phyloP scores from a whole-genome alignment of 306 rosid genomes.

The Phaseolus lunatus region DNA sequence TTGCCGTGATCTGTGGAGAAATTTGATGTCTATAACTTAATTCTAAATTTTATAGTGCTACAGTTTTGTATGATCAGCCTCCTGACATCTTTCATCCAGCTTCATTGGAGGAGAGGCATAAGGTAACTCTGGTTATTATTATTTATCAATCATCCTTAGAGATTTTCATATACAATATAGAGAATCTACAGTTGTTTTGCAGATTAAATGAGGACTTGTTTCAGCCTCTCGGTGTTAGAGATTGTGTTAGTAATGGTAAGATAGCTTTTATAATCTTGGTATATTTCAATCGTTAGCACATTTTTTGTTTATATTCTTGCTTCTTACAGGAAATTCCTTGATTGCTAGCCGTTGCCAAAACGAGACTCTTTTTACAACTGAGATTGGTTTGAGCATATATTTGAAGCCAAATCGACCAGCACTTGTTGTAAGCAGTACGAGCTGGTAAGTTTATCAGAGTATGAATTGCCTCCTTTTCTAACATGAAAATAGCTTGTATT shows the following conservation, averaged over 20 bases:
- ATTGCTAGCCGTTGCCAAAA: constrained; percentile 51
- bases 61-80: constrained; percentile 92
- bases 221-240: constrained; percentile 70
- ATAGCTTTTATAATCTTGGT: constrained; percentile 7
- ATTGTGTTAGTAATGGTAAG: constrained; percentile 75
- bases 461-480: constrained; percentile 29
- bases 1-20: background rate
- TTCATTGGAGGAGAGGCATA: constrained; percentile 81
- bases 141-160: constrained; percentile 14
- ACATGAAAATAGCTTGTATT: background rate
- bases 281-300: background rate
- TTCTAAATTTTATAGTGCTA: constrained; percentile 50
- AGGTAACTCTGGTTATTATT: constrained; percentile 58
- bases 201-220: constrained; percentile 68
- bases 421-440: constrained; percentile 95
- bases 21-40: constrained; percentile 33
- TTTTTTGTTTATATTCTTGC: constrained; percentile 35
- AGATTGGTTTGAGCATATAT: constrained; percentile 54
- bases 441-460: constrained; percentile 68
- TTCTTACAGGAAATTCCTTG: constrained; percentile 53
- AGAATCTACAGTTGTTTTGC: constrained; percentile 68
- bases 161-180: constrained; percentile 41
- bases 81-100: constrained; percentile 89
- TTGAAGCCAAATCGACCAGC: constrained; percentile 83
- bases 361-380: constrained; percentile 65